Conservation (phyloP, 495 filamentous ascomycete species). For the Terfezia claveryi region DNA sequence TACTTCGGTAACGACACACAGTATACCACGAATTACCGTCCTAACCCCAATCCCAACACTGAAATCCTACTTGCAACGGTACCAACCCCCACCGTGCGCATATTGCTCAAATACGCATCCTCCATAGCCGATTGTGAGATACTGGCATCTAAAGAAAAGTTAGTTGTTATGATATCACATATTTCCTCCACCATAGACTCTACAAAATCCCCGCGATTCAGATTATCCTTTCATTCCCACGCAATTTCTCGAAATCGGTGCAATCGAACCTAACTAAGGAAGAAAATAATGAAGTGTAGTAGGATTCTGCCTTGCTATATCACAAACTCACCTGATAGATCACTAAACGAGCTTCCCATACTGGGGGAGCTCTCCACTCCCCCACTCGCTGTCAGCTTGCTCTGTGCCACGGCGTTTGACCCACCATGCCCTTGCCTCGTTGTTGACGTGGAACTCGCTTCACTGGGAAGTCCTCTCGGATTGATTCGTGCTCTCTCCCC, state of each 20-base stretch:
- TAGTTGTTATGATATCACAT: neutral
- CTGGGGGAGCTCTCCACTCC: slow-evolving; percentile 39
- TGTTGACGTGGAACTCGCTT: too few relatives aligned
- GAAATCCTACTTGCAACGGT: slow-evolving; percentile 62
- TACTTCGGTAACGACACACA: too few relatives aligned
- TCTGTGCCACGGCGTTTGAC: too few relatives aligned
- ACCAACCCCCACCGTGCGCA: slow-evolving; percentile 42
- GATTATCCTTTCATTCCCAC: too few relatives aligned
- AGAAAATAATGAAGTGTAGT: neutral
- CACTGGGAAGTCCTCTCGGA: too few relatives aligned
- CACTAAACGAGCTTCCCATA: slow-evolving; percentile 95
- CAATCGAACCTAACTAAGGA: neutral
- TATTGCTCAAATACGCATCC: slow-evolving; percentile 77
- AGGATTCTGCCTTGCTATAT: slow-evolving; percentile 4
- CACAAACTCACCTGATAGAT: slow-evolving; percentile 59
- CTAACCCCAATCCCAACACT: neutral
- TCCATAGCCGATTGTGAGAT: slow-evolving; percentile 88
- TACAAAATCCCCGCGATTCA: too few relatives aligned
- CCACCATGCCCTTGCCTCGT: too few relatives aligned
- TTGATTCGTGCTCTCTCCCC: neutral
- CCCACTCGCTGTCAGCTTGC: too few relatives aligned
- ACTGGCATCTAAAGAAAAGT: slow-evolving; percentile 43
- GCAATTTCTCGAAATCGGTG: too few relatives aligned
- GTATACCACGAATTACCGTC: neutral
- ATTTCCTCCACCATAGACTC: too few relatives aligned